A percentile compares a stretch with the other conserved stretches of the same genome.
These are phyloP conservation scores for Pseudopediastrum boryanum DNA, from an alignment of 139 green algal species.

Conservation along the genomic window DNA sequence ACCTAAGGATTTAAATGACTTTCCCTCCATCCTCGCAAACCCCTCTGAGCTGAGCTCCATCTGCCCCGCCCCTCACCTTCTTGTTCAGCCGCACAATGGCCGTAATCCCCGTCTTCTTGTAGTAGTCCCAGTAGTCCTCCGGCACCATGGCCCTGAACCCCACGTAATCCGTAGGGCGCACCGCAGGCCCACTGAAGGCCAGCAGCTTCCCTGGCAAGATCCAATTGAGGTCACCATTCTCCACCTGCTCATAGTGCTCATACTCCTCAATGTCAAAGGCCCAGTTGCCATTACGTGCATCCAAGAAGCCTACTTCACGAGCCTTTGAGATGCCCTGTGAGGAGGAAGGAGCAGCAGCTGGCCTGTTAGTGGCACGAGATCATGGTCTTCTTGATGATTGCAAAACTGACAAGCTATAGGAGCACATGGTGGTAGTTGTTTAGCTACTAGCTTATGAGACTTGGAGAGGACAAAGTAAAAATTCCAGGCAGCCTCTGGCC, in stretches of 20 bases:
- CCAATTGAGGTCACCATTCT: slow-evolving; percentile 67
- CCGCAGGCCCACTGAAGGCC: slow-evolving; percentile 83
- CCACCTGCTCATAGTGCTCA: slow-evolving; percentile 91
- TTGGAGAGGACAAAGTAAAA: no score
- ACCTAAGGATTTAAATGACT: no score
- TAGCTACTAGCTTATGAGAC: no score
- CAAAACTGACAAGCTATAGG: no score
- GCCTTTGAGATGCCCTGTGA: slow-evolving; percentile 79
- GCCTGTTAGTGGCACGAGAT: no score
- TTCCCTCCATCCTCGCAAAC: not conserved
- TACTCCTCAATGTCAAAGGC: slow-evolving; percentile 79
- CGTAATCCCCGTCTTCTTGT: slow-evolving; percentile 63
- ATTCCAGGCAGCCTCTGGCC: no score
- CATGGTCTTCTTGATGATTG: no score
- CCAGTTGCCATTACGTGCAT: slow-evolving; percentile 63
- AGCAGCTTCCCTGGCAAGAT: slow-evolving; percentile 93
- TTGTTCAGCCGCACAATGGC: slow-evolving; percentile 91
- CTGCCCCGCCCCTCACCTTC: slow-evolving; percentile 43
- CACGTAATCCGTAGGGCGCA: slow-evolving; percentile 62
- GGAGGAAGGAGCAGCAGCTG: no score
- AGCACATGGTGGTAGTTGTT: no score
- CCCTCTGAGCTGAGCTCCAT: not conserved
- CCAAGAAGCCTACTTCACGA: slow-evolving; percentile 79
- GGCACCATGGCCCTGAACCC: slow-evolving; percentile 82
- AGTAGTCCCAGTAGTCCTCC: slow-evolving; percentile 92